Base-by-base conservation (phyloP, 2,329 filamentous ascomycete species). In the Colletotrichum viniferum region DNA sequence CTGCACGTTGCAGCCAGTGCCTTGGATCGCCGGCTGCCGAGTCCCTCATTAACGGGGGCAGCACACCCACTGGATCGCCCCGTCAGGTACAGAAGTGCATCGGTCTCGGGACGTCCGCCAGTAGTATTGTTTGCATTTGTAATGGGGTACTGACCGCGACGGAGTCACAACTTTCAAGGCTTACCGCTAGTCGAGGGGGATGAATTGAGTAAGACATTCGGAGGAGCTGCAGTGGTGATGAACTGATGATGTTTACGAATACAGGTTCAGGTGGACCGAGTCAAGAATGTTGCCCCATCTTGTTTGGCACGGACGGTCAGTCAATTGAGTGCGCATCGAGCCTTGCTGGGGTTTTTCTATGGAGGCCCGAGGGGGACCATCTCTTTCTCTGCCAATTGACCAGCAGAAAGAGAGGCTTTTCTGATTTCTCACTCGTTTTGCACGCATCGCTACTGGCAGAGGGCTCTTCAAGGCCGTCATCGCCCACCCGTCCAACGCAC, bases 51-150 rank as follows among this genome's bases (percentile, higher is more conserved):
- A n/a, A 48, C 18, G 38, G 38, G 60, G 30, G 30, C 26, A 62
- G 60, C 28, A 52, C 60, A 38, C 18, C 43, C 30, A 38, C 32
- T 66, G 24, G 32, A 55, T 28, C 38, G 48, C 36, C 38, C 58
- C 43, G 43, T 26, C 43, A 73, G 71, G 71, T 21, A 73, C 63
- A 60, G 52, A 32, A 30, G 56, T 60, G 55, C 55, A 32, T 24
- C 18, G 64, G 16, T 61, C 24, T 32, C 18, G 36, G 13, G 34
- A 34, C 13, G 26, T 21, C 64, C 16, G 36, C 66, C 66, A 73
- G 32, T 73, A 21, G 60, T n/a, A 26, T 30, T 43, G 58, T 56
- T 70, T 32, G 32, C 58, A 73, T 73, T 73, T 64, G 71, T 70
- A 70, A 73, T 60, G 38, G 2, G 2, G 18, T 48, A 48, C 38